phyloP scores from a whole-genome alignment of 257 asterid genomes.

The Fraxinus quadrangulata region DNA sequence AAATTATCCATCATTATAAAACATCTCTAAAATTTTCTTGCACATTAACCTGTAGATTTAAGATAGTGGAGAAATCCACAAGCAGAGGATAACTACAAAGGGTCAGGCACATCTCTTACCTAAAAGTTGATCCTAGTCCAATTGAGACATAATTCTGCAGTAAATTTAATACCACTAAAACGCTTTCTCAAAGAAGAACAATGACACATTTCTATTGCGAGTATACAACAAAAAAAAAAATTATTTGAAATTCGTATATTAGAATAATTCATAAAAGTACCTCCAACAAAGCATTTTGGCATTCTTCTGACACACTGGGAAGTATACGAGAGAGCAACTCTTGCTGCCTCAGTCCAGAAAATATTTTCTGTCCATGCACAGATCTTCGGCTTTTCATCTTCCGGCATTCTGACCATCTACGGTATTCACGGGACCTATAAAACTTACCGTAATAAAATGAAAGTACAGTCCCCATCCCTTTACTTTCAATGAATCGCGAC shows the following conservation, averaged over 20 bases:
- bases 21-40: not conserved
- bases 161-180: not conserved
- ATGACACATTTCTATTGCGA: not conserved
- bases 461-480: conserved; percentile 48
- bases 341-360: conserved; percentile 73
- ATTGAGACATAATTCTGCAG: not conserved
- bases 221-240: not conserved
- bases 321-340: conserved; percentile 61
- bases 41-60: not conserved
- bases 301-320: conserved; percentile 47
- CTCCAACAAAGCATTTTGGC: conserved; percentile 49
- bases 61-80: not conserved
- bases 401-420: conserved; percentile 63
- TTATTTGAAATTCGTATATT: not conserved
- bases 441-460: conserved; percentile 64
- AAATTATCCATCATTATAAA: not conserved
- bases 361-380: conserved; percentile 62
- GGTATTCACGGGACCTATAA: conserved; percentile 49
- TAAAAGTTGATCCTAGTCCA: not conserved
- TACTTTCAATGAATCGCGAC: conserved; percentile 52
- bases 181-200: not conserved
- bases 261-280: conserved; percentile 31
- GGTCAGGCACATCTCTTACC: not conserved
- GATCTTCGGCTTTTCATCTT: conserved; percentile 54
- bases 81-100: not conserved